phyloP scores from a whole-genome alignment of 2,329 filamentous ascomycete genomes.

The Neopestalotiopsis sp. region DNA sequence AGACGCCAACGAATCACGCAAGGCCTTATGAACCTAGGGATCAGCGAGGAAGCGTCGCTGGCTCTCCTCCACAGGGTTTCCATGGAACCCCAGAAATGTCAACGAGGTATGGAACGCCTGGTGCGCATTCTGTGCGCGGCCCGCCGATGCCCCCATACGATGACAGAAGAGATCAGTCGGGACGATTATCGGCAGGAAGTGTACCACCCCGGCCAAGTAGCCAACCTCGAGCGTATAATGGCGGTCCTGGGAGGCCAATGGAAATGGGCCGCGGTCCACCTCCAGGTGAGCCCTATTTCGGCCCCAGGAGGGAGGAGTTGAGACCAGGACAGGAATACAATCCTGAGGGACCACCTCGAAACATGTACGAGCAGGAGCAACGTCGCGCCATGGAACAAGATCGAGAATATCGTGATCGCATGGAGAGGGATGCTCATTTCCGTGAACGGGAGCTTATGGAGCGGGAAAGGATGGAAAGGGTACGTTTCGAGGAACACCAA shows the following conservation, averaged over 20 bases:
- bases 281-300: constrained; percentile 49
- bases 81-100: constrained; percentile 63
- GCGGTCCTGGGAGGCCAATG: constrained; percentile 48
- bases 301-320: constrained; percentile 53
- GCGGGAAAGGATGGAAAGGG: constrained; percentile 48
- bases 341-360: constrained; percentile 51
- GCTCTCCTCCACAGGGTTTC: constrained; percentile 51
- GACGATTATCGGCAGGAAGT: constrained; percentile 38
- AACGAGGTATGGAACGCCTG: constrained; percentile 62
- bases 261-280: constrained; percentile 50
- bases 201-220: constrained; percentile 56
- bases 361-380: constrained; percentile 59
- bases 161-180: constrained; percentile 45
- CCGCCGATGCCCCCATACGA: constrained; percentile 54
- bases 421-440: constrained; percentile 47
- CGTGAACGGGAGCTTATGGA: constrained; percentile 52
- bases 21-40: constrained; percentile 56
- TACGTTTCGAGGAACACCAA: constrained; percentile 42
- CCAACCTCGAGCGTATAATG: constrained; percentile 57
- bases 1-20: constrained; percentile 71
- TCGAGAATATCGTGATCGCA: constrained; percentile 44
- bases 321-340: constrained; percentile 55
- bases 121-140: constrained; percentile 57
- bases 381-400: constrained; percentile 56
- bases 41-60: constrained; percentile 48